Base-by-base conservation (phyloP, 1,139 yeast species). In the Nakaseomyces delphensis region DNA sequence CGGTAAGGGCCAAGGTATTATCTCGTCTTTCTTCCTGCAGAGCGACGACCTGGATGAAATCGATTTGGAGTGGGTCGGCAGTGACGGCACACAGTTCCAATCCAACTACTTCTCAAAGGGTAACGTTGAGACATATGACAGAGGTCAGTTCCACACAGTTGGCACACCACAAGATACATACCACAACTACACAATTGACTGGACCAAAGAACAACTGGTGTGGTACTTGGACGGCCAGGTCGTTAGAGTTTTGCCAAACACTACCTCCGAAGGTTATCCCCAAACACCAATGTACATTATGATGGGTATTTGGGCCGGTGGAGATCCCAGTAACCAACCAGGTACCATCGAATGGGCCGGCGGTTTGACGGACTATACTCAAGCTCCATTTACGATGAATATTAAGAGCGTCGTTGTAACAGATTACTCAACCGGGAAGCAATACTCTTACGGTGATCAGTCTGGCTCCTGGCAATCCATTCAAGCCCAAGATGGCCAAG, bases 281-380 rank as follows among this genome's bases (percentile, higher is more conserved):
- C 87, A 83, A 61, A 66, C 83, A 14, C 94, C 94, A 28, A 83
- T 83, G 91, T 71, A 69, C 48, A 60, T 84, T 13, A 72, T 67
- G 53, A 70, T 82, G 42, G 93, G 93, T 45, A 56, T 73, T 8
- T 83, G 93, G 93, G 87, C 91, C 15, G 93, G 89, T 47, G 93
- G 93, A 48, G 87, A 81, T 59, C 69, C 85, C 14, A 56, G 67
- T 32, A 81, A 81, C 55, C 68, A 70, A 6, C 64, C 69, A 21
- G 94, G 93, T 29, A 83, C 93, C 7, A 79, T 83, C 45, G 76
- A 76, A 54, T 83, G 94, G 94, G 91, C 93, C 11, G 93, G 94
- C 42, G 94, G 94, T 41, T 50, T 52, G n/a, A 77, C 86, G 11
- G 80, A 83, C 59, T 82, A 75, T 57, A 51, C 72, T 11, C 55